Base-by-base conservation (phyloP, 192 early-diverging fungal species). In the Lobosporangium transversale region DNA sequence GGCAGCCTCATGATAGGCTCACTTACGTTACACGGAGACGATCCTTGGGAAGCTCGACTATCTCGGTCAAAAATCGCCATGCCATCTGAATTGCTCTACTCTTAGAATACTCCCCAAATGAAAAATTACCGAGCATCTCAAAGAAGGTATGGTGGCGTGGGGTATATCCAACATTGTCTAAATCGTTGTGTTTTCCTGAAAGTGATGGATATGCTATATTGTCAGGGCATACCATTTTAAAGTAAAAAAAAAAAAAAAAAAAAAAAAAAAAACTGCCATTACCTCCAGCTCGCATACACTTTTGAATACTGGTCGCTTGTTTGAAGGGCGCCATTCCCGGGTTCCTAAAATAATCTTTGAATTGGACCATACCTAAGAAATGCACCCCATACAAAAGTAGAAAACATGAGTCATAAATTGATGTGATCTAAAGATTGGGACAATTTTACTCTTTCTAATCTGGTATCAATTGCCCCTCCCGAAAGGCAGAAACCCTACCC, bases 71-170 rank as follows among this genome's bases (percentile, higher is more conserved):
- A 49, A 87, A 90, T 10, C 66, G 53, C 87, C 87, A 88, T 12
- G 87, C 87, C 79, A 84, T 81, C n/a, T 48, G 64, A 48, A 88
- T 86, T 10, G 87, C 88, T 27, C 79, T 60, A 12, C 51, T 44
- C 52, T 86, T 89, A 29, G 73, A 64, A 62, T 88, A 87, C 11
- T 70, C 45, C n/a, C 88, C 88, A 79, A 89, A 88, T 0, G 86
- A 87, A 68, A 89, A 89, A 36, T 87, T 86, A 10, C 88, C 88
- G 21, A 89, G 62, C 88, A 89, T 89, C 64, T 89, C 88, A 68
- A 89, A 89, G 43, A 88, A 87, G 1, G 88, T 89, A 52, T 89
- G 88, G 62, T 89, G 88, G 8, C 86, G 84, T 30, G 84, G 81
- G 4, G 87, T 89, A 59, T 79, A 83, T n/a, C 87, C 87, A 7